phyloP scores from a whole-genome alignment of 257 asterid genomes.

The Nicotiana obtusifolia region DNA sequence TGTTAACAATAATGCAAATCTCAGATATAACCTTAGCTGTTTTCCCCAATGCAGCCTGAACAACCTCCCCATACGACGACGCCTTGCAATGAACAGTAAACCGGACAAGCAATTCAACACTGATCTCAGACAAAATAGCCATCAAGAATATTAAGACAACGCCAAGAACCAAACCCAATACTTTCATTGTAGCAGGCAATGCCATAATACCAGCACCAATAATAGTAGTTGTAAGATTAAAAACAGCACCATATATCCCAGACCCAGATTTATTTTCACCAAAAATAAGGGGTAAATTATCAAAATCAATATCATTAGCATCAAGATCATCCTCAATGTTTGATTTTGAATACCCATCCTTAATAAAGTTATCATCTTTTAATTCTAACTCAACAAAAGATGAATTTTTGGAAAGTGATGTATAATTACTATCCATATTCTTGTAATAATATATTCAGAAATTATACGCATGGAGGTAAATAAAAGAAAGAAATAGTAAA shows the following conservation, averaged over 20 bases:
- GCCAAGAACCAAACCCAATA: slow-evolving; percentile 66
- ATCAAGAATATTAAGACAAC: slow-evolving; percentile 53
- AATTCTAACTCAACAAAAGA: slow-evolving; percentile 29
- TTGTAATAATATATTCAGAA: background rate
- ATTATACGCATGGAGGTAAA: background rate
- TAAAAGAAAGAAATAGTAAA: background rate
- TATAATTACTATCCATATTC: slow-evolving; percentile 53
- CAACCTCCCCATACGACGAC: slow-evolving; percentile 79
- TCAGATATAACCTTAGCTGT: slow-evolving; percentile 58
- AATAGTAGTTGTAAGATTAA: slow-evolving; percentile 81
- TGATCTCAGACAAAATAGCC: slow-evolving; percentile 69
- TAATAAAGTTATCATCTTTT: slow-evolving; percentile 38
- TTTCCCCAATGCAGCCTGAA: slow-evolving; percentile 73
- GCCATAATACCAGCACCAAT: slow-evolving; percentile 99
- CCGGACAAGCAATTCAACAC: slow-evolving; percentile 68
- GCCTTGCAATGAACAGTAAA: slow-evolving; percentile 76
- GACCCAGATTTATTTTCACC: slow-evolving; percentile 53
- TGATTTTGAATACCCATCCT: slow-evolving; percentile 30
- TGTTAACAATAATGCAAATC: slow-evolving; percentile 69
- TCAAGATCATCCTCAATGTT: slow-evolving; percentile 31
- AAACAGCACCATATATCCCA: slow-evolving; percentile 73
- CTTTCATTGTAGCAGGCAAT: slow-evolving; percentile 87
- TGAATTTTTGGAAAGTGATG: slow-evolving; percentile 22
- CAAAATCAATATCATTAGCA: slow-evolving; percentile 43
- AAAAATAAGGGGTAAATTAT: slow-evolving; percentile 60